These are phyloP conservation scores for Nicotiana paniculata DNA, from an alignment of 257 asterid genomes.

Conservation along the genomic window DNA sequence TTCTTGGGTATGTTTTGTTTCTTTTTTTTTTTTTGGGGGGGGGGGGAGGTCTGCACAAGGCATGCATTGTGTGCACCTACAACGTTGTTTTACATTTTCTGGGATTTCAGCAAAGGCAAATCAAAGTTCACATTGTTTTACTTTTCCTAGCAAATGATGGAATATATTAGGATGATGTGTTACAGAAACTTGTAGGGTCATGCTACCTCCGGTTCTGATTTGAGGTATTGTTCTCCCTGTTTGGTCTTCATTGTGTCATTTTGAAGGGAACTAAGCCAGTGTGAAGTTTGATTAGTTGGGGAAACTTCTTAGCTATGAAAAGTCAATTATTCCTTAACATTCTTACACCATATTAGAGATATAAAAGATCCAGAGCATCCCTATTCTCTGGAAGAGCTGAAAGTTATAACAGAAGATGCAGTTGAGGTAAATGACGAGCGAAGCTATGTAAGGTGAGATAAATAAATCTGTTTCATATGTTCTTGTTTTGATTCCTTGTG, in stretches of 20 bases:
- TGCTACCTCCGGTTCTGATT: neutral
- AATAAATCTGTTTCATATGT: neutral
- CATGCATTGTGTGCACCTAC: neutral
- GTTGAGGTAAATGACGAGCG: slow-evolving; percentile 67
- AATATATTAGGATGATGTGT: neutral
- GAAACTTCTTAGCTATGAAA: neutral
- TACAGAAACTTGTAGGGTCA: neutral
- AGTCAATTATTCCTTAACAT: slow-evolving; percentile 47
- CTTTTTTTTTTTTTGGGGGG: neutral
- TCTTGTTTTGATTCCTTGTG: neutral
- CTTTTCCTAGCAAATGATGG: neutral
- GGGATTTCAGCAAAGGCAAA: neutral
- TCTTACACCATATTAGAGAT: slow-evolving; percentile 86
- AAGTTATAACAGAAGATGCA: slow-evolving; percentile 85
- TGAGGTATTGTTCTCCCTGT: neutral
- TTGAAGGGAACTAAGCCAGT: neutral
- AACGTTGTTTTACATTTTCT: neutral
- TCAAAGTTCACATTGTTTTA: neutral
- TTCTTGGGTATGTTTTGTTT: neutral
- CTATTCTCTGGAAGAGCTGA: slow-evolving; percentile 85
- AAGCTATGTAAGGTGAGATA: slow-evolving; percentile 64
- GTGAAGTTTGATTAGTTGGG: neutral
- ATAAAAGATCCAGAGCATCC: slow-evolving; percentile 98
- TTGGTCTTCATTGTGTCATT: neutral
- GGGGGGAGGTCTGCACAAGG: neutral